Evolutionary conservation across 805 yeast species (phyloP).

Genomic region (Suhomyces canberraensis): DNA sequence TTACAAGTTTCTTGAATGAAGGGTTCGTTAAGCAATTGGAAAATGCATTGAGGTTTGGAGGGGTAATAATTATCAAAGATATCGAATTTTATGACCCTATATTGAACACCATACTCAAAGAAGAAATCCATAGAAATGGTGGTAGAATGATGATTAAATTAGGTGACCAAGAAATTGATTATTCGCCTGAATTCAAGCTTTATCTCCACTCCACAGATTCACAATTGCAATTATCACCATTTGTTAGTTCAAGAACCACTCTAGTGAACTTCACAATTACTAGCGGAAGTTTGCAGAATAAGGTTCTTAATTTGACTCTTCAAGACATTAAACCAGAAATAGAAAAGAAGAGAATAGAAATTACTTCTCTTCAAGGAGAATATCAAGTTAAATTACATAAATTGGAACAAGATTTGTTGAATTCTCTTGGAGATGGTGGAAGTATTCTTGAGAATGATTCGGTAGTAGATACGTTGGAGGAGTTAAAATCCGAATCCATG

Average conservation of each 20-base stretch:
- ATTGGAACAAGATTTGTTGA: conserved; percentile 59
- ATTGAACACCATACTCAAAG: conserved; percentile 56
- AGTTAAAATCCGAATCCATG: conserved; percentile 58
- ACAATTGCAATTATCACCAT: conserved; percentile 43
- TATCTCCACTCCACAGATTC: conserved; percentile 62
- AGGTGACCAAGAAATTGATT: conserved; percentile 64
- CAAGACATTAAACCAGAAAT: conserved; percentile 61
- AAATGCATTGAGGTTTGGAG: conserved; percentile 83
- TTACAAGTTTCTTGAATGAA: conserved; percentile 70
- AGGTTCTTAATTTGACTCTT: conserved; percentile 57
- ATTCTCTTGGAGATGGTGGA: conserved; percentile 55
- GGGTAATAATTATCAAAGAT: conserved; percentile 65
- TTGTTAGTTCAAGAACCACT: conserved; percentile 59
- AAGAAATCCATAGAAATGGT: conserved; percentile 62
- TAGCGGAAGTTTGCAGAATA: conserved; percentile 58
- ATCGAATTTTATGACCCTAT: conserved; percentile 81
- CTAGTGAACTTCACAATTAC: conserved; percentile 74
- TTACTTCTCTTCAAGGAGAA: conserved; percentile 55
- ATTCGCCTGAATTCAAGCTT: conserved; percentile 60
- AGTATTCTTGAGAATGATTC: conserved; percentile 66
- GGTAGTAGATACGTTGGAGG: conserved; percentile 58
- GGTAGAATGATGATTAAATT: conserved; percentile 62
- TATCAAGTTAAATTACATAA: conserved; percentile 51
- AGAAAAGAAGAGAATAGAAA: conserved; percentile 52
- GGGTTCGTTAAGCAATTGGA: conserved; percentile 68